These are phyloP conservation scores for Cyclotella kingstonii DNA, from an alignment of 108 stramenopile species.

Conservation along the genomic window DNA sequence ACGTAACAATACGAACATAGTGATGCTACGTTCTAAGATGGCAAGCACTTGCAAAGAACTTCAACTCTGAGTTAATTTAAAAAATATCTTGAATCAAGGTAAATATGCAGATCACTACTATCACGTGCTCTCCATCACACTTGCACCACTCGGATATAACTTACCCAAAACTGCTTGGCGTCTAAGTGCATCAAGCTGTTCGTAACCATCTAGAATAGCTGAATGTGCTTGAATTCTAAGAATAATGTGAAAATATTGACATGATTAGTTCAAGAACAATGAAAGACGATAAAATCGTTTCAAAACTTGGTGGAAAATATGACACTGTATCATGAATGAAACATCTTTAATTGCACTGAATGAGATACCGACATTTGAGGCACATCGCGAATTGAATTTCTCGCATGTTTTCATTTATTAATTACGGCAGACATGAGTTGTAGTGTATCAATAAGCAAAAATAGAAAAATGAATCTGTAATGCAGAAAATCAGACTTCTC, in stretches of 20 bases:
- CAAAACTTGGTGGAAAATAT: neutral
- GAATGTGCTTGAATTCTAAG: constrained; percentile 59
- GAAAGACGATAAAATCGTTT: neutral
- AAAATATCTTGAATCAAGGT: neutral
- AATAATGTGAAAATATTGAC: neutral
- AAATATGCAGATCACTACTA: constrained; percentile 1
- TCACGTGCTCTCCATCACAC: constrained; percentile 70
- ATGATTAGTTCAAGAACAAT: neutral
- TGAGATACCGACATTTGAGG: too few species aligned
- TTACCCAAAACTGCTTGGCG: constrained; percentile 64
- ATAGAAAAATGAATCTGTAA: neutral
- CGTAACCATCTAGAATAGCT: constrained; percentile 57
- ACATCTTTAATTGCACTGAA: too few species aligned
- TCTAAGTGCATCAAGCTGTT: constrained; percentile 66
- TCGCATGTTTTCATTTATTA: neutral
- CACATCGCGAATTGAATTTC: neutral
- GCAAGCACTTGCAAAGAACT: neutral
- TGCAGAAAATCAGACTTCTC: neutral
- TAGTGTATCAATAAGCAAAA: neutral
- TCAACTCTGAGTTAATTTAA: neutral
- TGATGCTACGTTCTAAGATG: too few species aligned
- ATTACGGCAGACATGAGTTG: too few species aligned
- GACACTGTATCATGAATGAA: neutral
- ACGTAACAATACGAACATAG: too few species aligned
- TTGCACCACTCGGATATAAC: constrained; percentile 69